Conservation (phyloP, 129 eudicot genomes). For the Tanacetum coccineum region DNA sequence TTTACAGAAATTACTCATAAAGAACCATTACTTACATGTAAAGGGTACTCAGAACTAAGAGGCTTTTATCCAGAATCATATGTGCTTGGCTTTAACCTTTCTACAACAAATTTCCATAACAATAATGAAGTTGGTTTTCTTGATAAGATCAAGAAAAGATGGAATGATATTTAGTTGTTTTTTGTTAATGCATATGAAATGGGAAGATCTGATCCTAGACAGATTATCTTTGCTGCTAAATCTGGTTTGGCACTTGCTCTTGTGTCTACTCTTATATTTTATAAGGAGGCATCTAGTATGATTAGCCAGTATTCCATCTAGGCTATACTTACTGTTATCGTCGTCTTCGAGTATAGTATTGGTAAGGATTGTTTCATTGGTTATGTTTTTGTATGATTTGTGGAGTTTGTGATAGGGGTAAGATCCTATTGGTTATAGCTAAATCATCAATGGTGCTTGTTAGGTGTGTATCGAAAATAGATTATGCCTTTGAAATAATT, state of each 20-base stretch:
- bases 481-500: too few relatives aligned
- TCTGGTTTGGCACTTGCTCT: slow-evolving; percentile 77
- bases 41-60: slow-evolving; percentile 44
- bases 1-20: slow-evolving; percentile 47
- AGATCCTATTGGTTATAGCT: too few relatives aligned
- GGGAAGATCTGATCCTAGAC: slow-evolving; percentile 84
- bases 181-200: slow-evolving; percentile 35
- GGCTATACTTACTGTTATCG: slow-evolving; percentile 95
- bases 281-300: slow-evolving; percentile 59
- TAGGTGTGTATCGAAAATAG: too few relatives aligned
- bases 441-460: too few relatives aligned
- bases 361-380: too few relatives aligned
- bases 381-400: too few relatives aligned
- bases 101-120: background rate
- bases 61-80: slow-evolving; percentile 37
- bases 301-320: slow-evolving; percentile 69
- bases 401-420: too few relatives aligned
- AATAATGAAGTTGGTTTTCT: slow-evolving; percentile 2
- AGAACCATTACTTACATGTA: slow-evolving; percentile 52
- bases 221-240: slow-evolving; percentile 78
- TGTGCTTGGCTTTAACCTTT: too few relatives aligned
- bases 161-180: slow-evolving; percentile 29
- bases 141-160: slow-evolving; percentile 33
- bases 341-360: slow-evolving; percentile 91
- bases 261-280: slow-evolving; percentile 78